Conservation (phyloP, 1,284 basidiomycete species). For the Neotropicomus parvogracilis region DNA sequence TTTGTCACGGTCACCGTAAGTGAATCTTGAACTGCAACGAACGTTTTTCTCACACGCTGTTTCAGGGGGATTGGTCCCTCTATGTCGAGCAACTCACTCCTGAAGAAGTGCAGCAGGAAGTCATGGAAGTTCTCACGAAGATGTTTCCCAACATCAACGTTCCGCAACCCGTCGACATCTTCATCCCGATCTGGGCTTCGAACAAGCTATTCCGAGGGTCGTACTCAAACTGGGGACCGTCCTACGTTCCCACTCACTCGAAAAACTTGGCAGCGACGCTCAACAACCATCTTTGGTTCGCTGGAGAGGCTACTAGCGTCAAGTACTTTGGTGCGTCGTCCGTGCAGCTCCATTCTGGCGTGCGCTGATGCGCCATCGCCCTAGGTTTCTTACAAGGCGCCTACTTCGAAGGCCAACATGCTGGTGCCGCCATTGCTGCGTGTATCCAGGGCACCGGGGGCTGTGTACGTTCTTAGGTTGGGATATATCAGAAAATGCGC, state of each 20-base stretch:
- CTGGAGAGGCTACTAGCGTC: constrained; percentile 59
- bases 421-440: constrained; percentile 34
- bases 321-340: constrained; percentile 51
- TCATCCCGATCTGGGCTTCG: constrained; percentile 53
- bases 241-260: constrained; percentile 51
- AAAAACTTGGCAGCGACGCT: constrained; percentile 56
- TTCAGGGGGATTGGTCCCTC: constrained; percentile 53
- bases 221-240: constrained; percentile 67
- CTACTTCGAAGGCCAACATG: constrained; percentile 42
- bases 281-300: constrained; percentile 52
- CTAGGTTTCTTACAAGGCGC: constrained; percentile 46
- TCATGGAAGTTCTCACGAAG: constrained; percentile 48
- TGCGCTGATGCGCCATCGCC: neutral
- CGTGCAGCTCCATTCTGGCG: neutral
- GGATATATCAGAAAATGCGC: constrained; percentile 27
- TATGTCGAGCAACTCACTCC: constrained; percentile 54
- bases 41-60: neutral
- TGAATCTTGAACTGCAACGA: neutral
- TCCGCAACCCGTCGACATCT: constrained; percentile 53
- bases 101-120: constrained; percentile 48
- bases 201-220: constrained; percentile 62
- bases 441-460: constrained; percentile 37
- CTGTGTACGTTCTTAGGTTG: constrained; percentile 26
- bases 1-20: constrained; percentile 65
- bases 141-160: constrained; percentile 57